Percentiles rank a stretch among this genome's conserved stretches.
phyloP scores from a whole-genome alignment of 208 protist species.

The Crithidia brevicula region DNA sequence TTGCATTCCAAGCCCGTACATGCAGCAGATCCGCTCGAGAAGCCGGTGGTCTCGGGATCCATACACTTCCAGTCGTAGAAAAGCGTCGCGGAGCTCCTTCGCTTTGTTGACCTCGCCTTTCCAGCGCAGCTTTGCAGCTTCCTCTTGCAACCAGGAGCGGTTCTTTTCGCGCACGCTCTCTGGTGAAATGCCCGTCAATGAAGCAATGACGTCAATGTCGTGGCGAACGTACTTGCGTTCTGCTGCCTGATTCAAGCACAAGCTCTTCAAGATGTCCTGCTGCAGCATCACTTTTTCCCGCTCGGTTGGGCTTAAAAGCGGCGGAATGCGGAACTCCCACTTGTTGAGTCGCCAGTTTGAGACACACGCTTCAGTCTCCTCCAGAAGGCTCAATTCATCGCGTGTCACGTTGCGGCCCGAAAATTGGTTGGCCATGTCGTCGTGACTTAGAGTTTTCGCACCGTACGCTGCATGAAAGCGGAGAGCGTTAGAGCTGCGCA shows the following conservation, averaged over 20 bases:
- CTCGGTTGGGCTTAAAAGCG: conserved; percentile 41
- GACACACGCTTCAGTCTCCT: conserved; percentile 61
- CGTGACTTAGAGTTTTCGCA: conserved; percentile 44
- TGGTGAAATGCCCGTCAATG: conserved; percentile 46
- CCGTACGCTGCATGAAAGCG: conserved; percentile 69
- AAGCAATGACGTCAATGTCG: conserved; percentile 56
- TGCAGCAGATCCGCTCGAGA: conserved; percentile 79
- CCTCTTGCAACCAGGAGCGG: conserved; percentile 79
- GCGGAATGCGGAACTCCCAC: conserved; percentile 85
- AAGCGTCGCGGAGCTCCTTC: conserved; percentile 80
- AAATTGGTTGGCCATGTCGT: conserved; percentile 43
- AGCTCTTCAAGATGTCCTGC: conserved; percentile 67
- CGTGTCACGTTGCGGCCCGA: background rate
- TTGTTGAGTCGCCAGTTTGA: conserved; percentile 81
- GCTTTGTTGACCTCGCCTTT: conserved; percentile 84
- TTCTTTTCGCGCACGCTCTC: conserved; percentile 64
- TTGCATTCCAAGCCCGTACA: conserved; percentile 79
- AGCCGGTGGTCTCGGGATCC: conserved; percentile 71
- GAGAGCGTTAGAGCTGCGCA: conserved; percentile 9
- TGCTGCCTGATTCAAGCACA: conserved; percentile 52
- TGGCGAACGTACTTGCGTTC: conserved; percentile 39
- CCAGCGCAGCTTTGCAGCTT: conserved; percentile 79
- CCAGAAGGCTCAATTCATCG: conserved; percentile 52
- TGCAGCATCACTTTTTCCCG: conserved; percentile 66
- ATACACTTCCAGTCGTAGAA: conserved; percentile 77